Evolutionary conservation across 371 early-diverging fungal genomes (phyloP), one percentile per base, ranked within the genome.

Genomic region (Mucor ambiguus): DNA sequence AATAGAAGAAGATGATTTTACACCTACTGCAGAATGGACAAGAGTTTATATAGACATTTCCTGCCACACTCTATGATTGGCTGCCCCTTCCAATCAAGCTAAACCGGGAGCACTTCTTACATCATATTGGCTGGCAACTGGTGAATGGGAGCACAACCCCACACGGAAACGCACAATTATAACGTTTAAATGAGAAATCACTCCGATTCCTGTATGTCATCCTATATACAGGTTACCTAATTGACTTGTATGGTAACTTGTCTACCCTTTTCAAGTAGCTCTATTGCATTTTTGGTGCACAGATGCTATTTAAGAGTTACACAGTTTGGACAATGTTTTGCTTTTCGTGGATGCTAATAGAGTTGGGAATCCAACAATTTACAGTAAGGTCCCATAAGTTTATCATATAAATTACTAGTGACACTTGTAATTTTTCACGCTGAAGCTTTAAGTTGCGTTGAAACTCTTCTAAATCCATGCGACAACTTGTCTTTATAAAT

Each of bases 141-240:
- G 29, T 26, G 41, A 38, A 41, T 28, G n/a, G 38, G 61, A 30
- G 32, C 32, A 48, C 61, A 46, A 46, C 48, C 46, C 61, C 48
- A 38, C 61, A 61, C 24, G 8, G 30, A 32, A 46, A 61, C 28
- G 7, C n/a, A 61, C 6, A 32, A 29, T 11, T 59, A 24, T 37
- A n/a, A 35, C 18, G 32, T 33, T 41, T 56, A 56, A 56, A 56
- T 10, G 30, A 35, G 41, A 16, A 46, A 14, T 20, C 30, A 48
- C 61, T 63, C 63, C 63, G 62, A 62, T 62, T 62, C 62, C 26
- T 28, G 58, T 37, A 52, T 63, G 63, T 63, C 63, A 63, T 63
- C 63, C 1, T 63, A 63, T 28, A 38, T 63, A 54, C 28, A 28
- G 26, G 63, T 24, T 22, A 46, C 61, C 49, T 49, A 49, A 48